Percentiles rank a stretch among this genome's conserved stretches.
Evolutionary conservation across 805 yeast genomes (phyloP).

Genomic region (Metschnikowia bowlesiae): DNA sequence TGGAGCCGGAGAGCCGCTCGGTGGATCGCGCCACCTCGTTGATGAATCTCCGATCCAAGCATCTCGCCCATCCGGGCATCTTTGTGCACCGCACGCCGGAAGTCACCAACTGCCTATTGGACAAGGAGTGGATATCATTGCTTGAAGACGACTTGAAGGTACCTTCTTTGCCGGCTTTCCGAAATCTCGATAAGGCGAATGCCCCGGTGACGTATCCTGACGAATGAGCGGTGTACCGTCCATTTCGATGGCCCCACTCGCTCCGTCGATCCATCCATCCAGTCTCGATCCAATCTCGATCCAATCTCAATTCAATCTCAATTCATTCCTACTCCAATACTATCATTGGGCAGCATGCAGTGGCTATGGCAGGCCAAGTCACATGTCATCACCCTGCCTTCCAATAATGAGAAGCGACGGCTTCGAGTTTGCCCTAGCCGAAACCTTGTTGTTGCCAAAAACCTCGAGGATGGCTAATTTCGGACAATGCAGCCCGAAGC

Average conservation of each 20-base stretch:
- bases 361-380: background rate
- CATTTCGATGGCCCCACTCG: too few species aligned
- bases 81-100: constrained; percentile 32
- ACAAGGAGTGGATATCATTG: constrained; percentile 20
- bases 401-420: constrained; percentile 64
- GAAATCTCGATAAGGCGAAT: constrained; percentile 61
- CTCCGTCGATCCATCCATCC: too few species aligned
- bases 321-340: too few species aligned
- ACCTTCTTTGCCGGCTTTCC: constrained; percentile 51
- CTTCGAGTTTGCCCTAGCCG: constrained; percentile 49
- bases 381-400: constrained; percentile 41
- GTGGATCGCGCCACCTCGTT: constrained; percentile 20
- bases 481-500: constrained; percentile 55
- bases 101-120: constrained; percentile 25
- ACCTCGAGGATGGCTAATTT: constrained; percentile 67
- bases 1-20: constrained; percentile 8
- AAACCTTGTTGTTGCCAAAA: constrained; percentile 71
- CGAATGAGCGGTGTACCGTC: constrained; percentile 7
- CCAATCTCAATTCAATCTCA: too few species aligned
- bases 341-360: too few species aligned
- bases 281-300: too few species aligned
- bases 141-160: constrained; percentile 16
- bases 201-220: constrained; percentile 39
- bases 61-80: constrained; percentile 34
- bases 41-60: constrained; percentile 17